Conservation (phyloP, 139 green algal genomes). For the Micractinium sp. region DNA sequence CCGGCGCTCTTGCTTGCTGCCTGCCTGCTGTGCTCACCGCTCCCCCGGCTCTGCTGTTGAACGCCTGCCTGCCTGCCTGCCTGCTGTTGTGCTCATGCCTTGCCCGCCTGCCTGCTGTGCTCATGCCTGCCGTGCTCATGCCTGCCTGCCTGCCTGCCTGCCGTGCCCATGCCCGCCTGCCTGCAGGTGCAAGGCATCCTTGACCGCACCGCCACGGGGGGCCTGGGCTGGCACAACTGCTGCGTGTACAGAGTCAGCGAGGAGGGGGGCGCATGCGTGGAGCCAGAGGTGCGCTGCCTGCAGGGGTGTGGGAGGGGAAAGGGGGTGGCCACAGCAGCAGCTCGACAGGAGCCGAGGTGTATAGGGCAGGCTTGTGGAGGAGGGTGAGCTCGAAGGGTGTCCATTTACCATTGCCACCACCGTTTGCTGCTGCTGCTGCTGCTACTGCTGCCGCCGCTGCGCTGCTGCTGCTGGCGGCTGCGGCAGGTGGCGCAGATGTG, state of each 20-base stretch:
- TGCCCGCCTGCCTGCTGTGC: background rate
- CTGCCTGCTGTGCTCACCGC: background rate
- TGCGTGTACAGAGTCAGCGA: slow-evolving; percentile 36
- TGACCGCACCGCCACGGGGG: slow-evolving; percentile 12
- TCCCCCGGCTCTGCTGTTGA: background rate
- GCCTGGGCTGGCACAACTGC: slow-evolving; percentile 36
- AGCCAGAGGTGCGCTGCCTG: slow-evolving; percentile 31
- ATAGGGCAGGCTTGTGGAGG: background rate
- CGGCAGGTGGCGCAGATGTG: too few relatives aligned
- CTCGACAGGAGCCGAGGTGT: background rate
- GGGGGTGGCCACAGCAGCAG: background rate
- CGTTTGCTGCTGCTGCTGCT: background rate
- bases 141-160: too few relatives aligned
- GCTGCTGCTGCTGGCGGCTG: background rate
- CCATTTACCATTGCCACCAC: background rate
- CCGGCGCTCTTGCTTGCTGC: background rate
- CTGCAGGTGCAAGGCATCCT: slow-evolving; percentile 19
- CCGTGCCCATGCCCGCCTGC: too few relatives aligned
- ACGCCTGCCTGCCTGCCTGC: too few relatives aligned
- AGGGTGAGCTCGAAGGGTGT: background rate
- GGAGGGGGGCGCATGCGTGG: slow-evolving; percentile 7
- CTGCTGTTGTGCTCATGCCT: too few relatives aligned
- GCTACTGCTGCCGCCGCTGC: background rate
- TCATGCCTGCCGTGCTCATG: background rate
- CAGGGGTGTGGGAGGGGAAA: background rate